phyloP scores from a whole-genome alignment of 345 rosid species.

The rapeseed (Brassica napus) region Da-Ae NC_063434.1:18126501-18127000 shows the following conservation, averaged over 20 bases:
- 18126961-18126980: constrained; percentile 72
- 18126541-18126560: constrained; percentile 90
- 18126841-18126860: constrained; percentile 75
- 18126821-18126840: constrained; percentile 49
- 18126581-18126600: constrained; percentile 26
- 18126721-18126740: constrained; percentile 3
- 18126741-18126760: constrained; percentile 72
- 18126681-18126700: not conserved
- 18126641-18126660: constrained; percentile 77
- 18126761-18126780: constrained; percentile 90
- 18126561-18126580: constrained; percentile 58
- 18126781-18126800: constrained; percentile 88
- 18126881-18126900: constrained; percentile 54
- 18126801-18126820: constrained; percentile 88
- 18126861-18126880: constrained; percentile 69
- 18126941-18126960: constrained; percentile 60
- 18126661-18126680: constrained; percentile 1
- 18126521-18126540: constrained; percentile 87
- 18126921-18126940: constrained; percentile 63
- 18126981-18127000: not conserved
- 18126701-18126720: not conserved
- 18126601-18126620: constrained; percentile 59
- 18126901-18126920: constrained; percentile 76
- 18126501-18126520: constrained; percentile 66
- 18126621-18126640: constrained; percentile 71